Evolutionary conservation across 352 stramenopile genomes (phyloP).

Genomic region (Phytophthora cajani): DNA sequence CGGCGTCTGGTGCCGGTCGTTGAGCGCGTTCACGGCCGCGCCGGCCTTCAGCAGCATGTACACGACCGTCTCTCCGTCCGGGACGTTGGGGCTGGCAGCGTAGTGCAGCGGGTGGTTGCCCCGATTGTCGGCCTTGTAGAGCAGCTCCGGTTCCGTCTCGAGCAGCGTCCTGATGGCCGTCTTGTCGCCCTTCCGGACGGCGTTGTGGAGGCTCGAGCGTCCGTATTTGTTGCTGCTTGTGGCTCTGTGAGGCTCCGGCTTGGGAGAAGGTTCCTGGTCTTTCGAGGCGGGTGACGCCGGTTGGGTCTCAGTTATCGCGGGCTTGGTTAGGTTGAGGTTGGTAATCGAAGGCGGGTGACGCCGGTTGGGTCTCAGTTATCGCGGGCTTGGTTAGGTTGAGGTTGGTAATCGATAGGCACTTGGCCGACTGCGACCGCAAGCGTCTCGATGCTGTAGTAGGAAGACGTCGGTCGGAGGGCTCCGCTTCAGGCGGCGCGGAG

Average conservation of each 20-base stretch:
- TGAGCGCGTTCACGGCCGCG: constrained; percentile 57
- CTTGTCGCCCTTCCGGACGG: constrained; percentile 61
- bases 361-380: constrained; percentile 11
- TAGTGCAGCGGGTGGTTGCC: constrained; percentile 74
- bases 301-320: constrained; percentile 13
- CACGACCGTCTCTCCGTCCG: constrained; percentile 42
- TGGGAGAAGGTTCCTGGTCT: not conserved
- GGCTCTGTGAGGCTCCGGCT: not conserved
- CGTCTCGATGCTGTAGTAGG: constrained; percentile 10
- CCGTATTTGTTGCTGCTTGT: constrained; percentile 47
- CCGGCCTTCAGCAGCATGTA: constrained; percentile 59
- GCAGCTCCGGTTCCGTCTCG: constrained; percentile 43
- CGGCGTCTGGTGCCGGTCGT: constrained; percentile 59
- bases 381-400: constrained; percentile 1
- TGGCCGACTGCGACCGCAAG: constrained; percentile 22
- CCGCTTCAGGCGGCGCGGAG: constrained; percentile 36
- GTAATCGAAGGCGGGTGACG: constrained; percentile 9
- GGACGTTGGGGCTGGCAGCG: constrained; percentile 46
- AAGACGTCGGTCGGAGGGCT: constrained; percentile 21
- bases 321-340: constrained; percentile 1
- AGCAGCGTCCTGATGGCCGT: constrained; percentile 39
- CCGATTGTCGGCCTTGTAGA: constrained; percentile 47
- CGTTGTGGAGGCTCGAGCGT: constrained; percentile 54
- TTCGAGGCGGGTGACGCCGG: not conserved
- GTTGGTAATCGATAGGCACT: constrained; percentile 26